Base-by-base conservation (phyloP, 192 early-diverging fungal species). In the Entomortierella parvispora region DNA sequence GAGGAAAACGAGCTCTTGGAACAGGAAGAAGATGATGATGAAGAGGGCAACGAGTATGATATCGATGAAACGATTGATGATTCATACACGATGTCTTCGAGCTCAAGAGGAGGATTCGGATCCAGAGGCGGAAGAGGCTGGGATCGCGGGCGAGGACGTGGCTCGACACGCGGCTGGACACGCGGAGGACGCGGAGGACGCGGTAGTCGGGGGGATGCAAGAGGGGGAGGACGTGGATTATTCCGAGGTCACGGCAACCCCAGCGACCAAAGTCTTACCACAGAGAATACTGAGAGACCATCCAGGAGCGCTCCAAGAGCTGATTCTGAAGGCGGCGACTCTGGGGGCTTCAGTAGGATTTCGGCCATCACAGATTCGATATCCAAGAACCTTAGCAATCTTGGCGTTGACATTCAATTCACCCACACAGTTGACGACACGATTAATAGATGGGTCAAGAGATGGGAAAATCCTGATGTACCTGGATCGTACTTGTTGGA, bases 71-170 rank as follows among this genome's bases (percentile, higher is more conserved):
- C 5, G 33, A 51, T 28, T 52, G n/a, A 12, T 20, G 20, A 12
- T 23, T 6, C 18, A 34, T 58, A 42, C 26, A 14, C 6, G 28
- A 14, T 20, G 10, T 45, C 22, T 47, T 0, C 57, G 18, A n/a
- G 33, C 18, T 18, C n/a, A n/a, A 22, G 15, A 23, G 45, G 47
- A 22, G 48, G 31, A 32, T 58, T 34, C 20, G 26, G 10, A 3
- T 62, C 12, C n/a, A 57, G 50, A 34, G 34, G 25, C 37, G 62
- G 18, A 14, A 40, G 33, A 47, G 65, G 55, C 2, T 32, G 48
- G 15, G 32, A 26, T 58, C 56, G 20, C 25, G 7, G n/a, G 5
- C 52, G 46, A 26, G 65, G 26, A n/a, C 23, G 45, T n/a, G n/a
- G n/a, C n/a, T n/a, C n/a, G n/a, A n/a, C n/a, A n/a, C n/a, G 47